phyloP scores from a whole-genome alignment of 176 grass and related monocot genomes.

The Rhynchospora pubera region DNA sequence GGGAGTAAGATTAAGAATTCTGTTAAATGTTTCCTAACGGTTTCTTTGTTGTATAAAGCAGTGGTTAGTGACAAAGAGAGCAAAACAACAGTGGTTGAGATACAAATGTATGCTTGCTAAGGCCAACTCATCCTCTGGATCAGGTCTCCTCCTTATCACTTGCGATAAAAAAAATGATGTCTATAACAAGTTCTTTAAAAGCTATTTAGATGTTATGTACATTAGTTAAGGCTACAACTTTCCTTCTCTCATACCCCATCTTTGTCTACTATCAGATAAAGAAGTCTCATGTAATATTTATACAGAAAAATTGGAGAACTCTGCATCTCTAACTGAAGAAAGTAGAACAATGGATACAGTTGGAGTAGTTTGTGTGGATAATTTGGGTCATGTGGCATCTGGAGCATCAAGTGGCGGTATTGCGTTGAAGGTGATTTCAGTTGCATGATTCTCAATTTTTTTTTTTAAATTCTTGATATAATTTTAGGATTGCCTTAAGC shows the following conservation, averaged over 20 bases:
- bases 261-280: slow-evolving; percentile 37
- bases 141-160: slow-evolving; percentile 22
- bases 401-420: slow-evolving; percentile 95
- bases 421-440: slow-evolving; percentile 56
- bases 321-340: slow-evolving; percentile 21
- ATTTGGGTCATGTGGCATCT: slow-evolving; percentile 58
- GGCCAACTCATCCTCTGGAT: slow-evolving; percentile 32
- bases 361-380: slow-evolving; percentile 74
- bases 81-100: slow-evolving; percentile 70
- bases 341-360: slow-evolving; percentile 85
- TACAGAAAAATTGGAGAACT: slow-evolving; percentile 27
- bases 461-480: not conserved
- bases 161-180: not conserved
- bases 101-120: slow-evolving; percentile 62
- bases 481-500: not conserved
- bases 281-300: slow-evolving; percentile 22
- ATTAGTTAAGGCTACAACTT: not conserved
- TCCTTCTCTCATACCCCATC: not conserved
- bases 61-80: slow-evolving; percentile 90
- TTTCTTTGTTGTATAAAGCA: slow-evolving; percentile 33
- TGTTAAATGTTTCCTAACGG: not conserved
- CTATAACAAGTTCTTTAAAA: slow-evolving; percentile 31
- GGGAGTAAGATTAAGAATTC: not conserved
- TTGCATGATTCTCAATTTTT: not conserved
- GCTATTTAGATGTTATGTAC: not conserved